A percentile compares a stretch with the other conserved stretches of the same genome.
Evolutionary conservation across 2,329 filamentous ascomycete species (phyloP).

Genomic region (Pseudonectria buxi): DNA sequence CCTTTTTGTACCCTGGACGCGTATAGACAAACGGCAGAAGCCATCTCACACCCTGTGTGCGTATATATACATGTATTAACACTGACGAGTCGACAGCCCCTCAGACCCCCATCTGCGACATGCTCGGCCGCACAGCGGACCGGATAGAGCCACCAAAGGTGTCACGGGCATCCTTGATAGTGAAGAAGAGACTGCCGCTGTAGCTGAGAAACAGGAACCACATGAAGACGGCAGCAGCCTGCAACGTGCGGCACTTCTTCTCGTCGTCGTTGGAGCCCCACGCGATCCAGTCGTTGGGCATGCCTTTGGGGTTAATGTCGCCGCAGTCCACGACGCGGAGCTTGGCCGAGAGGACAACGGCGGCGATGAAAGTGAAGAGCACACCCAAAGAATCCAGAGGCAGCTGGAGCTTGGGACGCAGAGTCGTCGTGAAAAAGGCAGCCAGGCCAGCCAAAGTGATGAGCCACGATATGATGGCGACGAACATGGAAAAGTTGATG

Average conservation of each 20-base stretch:
- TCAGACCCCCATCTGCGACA: slow-evolving; percentile 51
- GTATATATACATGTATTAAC: too few relatives aligned
- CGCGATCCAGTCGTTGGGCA: slow-evolving; percentile 48
- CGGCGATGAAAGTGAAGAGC: slow-evolving; percentile 65
- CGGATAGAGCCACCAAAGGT: slow-evolving; percentile 36
- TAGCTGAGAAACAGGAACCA: slow-evolving; percentile 70
- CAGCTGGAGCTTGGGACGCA: slow-evolving; percentile 47
- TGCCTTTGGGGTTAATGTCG: slow-evolving; percentile 33
- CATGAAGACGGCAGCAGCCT: slow-evolving; percentile 68
- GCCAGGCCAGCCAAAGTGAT: slow-evolving; percentile 56
- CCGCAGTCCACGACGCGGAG: slow-evolving; percentile 63
- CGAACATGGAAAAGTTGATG: slow-evolving; percentile 64
- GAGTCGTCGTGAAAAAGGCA: slow-evolving; percentile 45
- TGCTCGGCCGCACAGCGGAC: slow-evolving; percentile 38
- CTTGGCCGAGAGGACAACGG: slow-evolving; percentile 63
- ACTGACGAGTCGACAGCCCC: background rate
- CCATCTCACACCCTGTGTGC: too few relatives aligned
- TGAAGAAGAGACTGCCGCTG: slow-evolving; percentile 48
- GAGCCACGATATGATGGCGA: slow-evolving; percentile 59
- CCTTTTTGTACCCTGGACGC: background rate
- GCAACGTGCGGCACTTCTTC: slow-evolving; percentile 67
- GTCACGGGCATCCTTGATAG: slow-evolving; percentile 45
- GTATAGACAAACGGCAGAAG: too few relatives aligned
- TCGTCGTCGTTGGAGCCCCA: slow-evolving; percentile 52
- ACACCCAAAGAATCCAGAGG: slow-evolving; percentile 52